A percentile compares a stretch with the other conserved stretches of the same genome.
These are phyloP conservation scores for Leccinum boreale DNA, from an alignment of 768 basidiomycete genomes.

Conservation along the genomic window DNA sequence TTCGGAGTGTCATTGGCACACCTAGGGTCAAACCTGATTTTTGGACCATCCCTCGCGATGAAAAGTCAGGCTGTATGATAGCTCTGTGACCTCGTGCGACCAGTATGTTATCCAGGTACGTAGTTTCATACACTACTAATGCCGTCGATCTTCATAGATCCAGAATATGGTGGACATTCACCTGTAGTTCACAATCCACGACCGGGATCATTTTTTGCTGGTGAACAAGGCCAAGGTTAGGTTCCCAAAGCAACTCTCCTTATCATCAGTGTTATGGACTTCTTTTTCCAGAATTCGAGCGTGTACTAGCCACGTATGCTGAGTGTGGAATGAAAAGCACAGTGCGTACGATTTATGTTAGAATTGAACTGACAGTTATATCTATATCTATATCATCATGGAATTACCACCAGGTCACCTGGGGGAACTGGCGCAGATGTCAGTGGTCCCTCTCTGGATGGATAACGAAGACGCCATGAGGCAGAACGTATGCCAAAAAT, in stretches of 20 bases:
- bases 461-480: too few relatives aligned
- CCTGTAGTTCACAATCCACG: constrained; percentile 96
- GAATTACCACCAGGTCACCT: background rate
- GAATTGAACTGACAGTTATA: background rate
- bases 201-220: constrained; percentile 70
- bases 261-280: constrained; percentile 78
- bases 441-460: too few relatives aligned
- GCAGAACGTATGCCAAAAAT: constrained; percentile 44
- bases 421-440: too few relatives aligned
- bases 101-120: constrained; percentile 43
- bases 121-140: background rate
- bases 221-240: constrained; percentile 60
- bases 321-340: constrained; percentile 53
- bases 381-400: background rate
- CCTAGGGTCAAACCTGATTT: constrained; percentile 87
- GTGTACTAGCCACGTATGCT: constrained; percentile 84
- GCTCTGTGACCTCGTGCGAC: constrained; percentile 81
- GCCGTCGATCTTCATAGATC: constrained; percentile 45
- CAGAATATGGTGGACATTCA: constrained; percentile 81
- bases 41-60: constrained; percentile 73
- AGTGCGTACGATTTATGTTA: constrained; percentile 33
- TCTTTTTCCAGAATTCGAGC: constrained; percentile 76
- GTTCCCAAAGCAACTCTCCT: constrained; percentile 72
- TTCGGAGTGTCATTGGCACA: constrained; percentile 65
- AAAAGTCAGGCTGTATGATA: constrained; percentile 91